These are phyloP conservation scores for Mycena floridula DNA, from an alignment of 768 basidiomycete genomes.

Conservation along the genomic window DNA sequence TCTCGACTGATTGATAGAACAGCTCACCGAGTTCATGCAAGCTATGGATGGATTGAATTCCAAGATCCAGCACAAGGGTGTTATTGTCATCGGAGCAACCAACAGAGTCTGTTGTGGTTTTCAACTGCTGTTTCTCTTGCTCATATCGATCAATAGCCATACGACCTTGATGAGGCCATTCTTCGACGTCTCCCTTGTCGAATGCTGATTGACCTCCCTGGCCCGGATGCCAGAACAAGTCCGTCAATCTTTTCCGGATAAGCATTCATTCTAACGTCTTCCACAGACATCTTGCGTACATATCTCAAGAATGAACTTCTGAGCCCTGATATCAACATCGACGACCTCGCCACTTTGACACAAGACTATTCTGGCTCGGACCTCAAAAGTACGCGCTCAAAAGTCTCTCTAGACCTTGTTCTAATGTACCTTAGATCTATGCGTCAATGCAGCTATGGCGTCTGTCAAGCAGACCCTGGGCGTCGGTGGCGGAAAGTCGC, in stretches of 20 bases:
- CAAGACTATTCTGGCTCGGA: slow-evolving; percentile 2
- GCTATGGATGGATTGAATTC: slow-evolving; percentile 2
- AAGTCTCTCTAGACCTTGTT: background rate
- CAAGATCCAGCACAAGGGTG: background rate
- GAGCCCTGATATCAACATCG: background rate
- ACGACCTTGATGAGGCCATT: slow-evolving; percentile 3
- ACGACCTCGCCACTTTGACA: background rate
- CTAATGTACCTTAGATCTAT: background rate
- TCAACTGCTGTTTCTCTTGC: background rate
- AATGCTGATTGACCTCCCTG: slow-evolving; percentile 1
- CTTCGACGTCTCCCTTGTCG: slow-evolving; percentile 1
- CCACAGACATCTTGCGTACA: background rate
- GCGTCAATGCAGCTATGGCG: background rate
- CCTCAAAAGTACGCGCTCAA: slow-evolving; percentile 1
- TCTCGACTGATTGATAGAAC: background rate
- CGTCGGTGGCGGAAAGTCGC: too few relatives aligned
- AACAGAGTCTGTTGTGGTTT: background rate
- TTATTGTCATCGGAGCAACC: slow-evolving; percentile 3
- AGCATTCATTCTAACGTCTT: background rate
- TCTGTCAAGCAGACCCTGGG: background rate
- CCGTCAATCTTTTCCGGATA: background rate
- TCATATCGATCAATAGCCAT: background rate
- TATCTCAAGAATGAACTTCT: slow-evolving; percentile 1
- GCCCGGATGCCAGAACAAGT: background rate
- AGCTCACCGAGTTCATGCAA: background rate